Percentiles rank a stretch among this genome's conserved stretches.
Conservation (phyloP, 805 yeast species). For the Yarrowia phangngaensis region DNA sequence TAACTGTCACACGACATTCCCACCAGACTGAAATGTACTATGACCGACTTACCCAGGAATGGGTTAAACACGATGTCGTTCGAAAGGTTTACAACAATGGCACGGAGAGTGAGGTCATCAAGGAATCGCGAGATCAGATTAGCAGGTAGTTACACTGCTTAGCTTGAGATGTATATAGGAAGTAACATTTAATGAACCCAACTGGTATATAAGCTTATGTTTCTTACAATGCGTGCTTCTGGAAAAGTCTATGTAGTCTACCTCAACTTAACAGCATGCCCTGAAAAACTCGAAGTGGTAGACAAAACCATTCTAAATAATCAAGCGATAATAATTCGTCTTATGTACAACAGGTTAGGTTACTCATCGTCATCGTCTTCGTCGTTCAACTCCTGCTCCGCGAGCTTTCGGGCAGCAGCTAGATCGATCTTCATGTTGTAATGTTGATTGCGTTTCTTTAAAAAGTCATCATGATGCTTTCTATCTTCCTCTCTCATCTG, state of each 20-base stretch:
- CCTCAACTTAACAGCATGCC: too few relatives aligned
- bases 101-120: constrained; percentile 30
- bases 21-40: constrained; percentile 33
- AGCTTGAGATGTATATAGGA: not conserved
- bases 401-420: constrained; percentile 33
- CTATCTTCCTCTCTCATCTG: constrained; percentile 38
- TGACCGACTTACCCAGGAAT: constrained; percentile 36
- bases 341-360: too few relatives aligned
- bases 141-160: not conserved
- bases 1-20: constrained; percentile 34
- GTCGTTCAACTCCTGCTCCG: constrained; percentile 30
- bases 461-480: constrained; percentile 52
- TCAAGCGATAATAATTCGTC: too few relatives aligned
- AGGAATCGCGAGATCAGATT: constrained; percentile 9
- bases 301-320: too few relatives aligned
- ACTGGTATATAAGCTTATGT: too few relatives aligned
- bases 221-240: too few relatives aligned
- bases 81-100: constrained; percentile 39
- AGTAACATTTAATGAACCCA: not conserved
- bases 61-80: constrained; percentile 33
- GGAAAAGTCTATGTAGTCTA: not conserved
- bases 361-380: not conserved
- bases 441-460: constrained; percentile 74
- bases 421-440: constrained; percentile 50
- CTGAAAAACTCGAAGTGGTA: too few relatives aligned